Percentiles rank a stretch among this genome's conserved stretches.
Conservation (phyloP, 495 filamentous ascomycete genomes). For the Podospora pseudoanserina region DNA sequence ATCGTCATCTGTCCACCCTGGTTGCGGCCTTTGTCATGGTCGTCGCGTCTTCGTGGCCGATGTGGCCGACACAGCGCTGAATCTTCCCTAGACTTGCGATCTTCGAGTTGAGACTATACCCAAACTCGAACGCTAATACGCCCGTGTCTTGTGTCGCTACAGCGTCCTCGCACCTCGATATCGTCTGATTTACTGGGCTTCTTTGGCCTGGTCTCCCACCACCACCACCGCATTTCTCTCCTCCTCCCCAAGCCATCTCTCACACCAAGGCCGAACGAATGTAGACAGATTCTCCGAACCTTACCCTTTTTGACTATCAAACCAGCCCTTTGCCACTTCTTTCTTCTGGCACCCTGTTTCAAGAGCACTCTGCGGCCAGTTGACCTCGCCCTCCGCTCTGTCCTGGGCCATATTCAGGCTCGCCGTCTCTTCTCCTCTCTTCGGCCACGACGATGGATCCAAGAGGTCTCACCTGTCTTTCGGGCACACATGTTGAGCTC, state of each 20-base stretch:
- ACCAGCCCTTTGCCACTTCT: constrained; percentile 26
- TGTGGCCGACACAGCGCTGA: constrained; percentile 4
- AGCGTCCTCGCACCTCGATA: background rate
- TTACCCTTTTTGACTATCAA: background rate
- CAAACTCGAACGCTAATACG: background rate
- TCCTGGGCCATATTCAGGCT: constrained; percentile 2
- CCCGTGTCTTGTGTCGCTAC: background rate
- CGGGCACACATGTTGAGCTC: too few relatives aligned
- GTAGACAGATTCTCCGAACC: background rate
- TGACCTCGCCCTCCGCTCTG: constrained; percentile 34
- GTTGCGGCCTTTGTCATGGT: background rate
- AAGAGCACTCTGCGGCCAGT: constrained; percentile 31
- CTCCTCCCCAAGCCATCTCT: background rate
- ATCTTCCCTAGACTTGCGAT: background rate
- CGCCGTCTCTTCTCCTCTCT: background rate
- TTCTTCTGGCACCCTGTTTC: constrained; percentile 35
- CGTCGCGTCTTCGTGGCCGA: background rate
- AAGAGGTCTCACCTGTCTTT: background rate
- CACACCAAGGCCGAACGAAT: background rate
- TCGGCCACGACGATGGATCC: too few relatives aligned
- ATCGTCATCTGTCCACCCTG: background rate
- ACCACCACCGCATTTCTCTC: background rate
- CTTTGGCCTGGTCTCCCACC: background rate
- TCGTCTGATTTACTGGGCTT: background rate
- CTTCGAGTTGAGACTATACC: background rate